phyloP scores from a whole-genome alignment of 805 yeast species.

The Cyberlindnera subsufficiens region DNA sequence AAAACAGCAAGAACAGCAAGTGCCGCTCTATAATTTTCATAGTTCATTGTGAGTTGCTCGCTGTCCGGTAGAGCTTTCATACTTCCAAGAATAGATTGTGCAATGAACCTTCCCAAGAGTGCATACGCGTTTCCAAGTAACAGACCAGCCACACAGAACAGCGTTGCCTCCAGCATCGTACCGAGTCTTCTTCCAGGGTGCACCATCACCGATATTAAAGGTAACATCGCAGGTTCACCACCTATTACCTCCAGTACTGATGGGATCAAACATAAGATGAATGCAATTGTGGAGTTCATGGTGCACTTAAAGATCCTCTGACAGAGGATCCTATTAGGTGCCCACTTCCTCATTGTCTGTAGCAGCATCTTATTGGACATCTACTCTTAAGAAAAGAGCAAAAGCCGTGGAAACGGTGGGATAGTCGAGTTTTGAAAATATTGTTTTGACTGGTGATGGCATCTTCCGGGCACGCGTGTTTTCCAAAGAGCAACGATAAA shows the following conservation, averaged over 20 bases:
- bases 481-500: too few relatives aligned
- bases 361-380: too few relatives aligned
- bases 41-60: conserved; percentile 25
- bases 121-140: conserved; percentile 37
- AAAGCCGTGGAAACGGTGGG: too few relatives aligned
- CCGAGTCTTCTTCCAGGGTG: conserved; percentile 47
- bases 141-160: conserved; percentile 36
- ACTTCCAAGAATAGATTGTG: conserved; percentile 30
- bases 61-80: conserved; percentile 26
- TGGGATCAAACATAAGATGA: conserved; percentile 35
- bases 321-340: conserved; percentile 25
- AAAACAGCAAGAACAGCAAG: conserved; percentile 38
- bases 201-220: conserved; percentile 39
- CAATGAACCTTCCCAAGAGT: conserved; percentile 35
- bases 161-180: conserved; percentile 37
- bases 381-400: too few relatives aligned
- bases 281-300: conserved; percentile 34
- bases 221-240: conserved; percentile 37
- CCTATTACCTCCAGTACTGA: conserved; percentile 31
- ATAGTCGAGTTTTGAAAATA: too few relatives aligned
- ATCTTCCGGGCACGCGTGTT: too few relatives aligned
- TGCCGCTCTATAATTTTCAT: conserved; percentile 30
- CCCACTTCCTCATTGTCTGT: conserved; percentile 2
- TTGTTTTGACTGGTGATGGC: too few relatives aligned
- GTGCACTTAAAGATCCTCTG: conserved; percentile 34